phyloP scores from a whole-genome alignment of 768 basidiomycete species.

The Leucocoprinus birnbaumii region DNA sequence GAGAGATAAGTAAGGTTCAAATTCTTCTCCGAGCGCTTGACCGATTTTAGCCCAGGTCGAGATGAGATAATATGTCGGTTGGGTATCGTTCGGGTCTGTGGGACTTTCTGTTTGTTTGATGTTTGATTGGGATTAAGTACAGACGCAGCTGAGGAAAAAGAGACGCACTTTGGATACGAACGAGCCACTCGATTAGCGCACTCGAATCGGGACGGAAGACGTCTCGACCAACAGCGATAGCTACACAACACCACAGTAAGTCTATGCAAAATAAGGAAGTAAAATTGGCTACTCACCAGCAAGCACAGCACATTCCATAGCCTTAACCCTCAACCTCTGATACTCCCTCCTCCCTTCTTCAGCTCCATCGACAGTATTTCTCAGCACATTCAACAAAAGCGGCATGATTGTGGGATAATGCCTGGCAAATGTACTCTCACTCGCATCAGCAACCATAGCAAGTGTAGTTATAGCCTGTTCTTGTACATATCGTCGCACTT shows the following conservation, averaged over 20 bases:
- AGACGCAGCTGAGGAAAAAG: too few relatives aligned
- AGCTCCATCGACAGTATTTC: slow-evolving; percentile 48
- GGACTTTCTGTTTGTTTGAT: slow-evolving; percentile 48
- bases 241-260: slow-evolving; percentile 30
- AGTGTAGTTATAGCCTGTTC: slow-evolving; percentile 87
- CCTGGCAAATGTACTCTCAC: slow-evolving; percentile 76
- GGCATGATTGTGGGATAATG: slow-evolving; percentile 83
- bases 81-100: slow-evolving; percentile 67
- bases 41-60: slow-evolving; percentile 89
- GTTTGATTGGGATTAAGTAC: background rate
- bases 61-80: slow-evolving; percentile 73
- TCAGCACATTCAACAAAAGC: slow-evolving; percentile 69
- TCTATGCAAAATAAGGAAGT: background rate
- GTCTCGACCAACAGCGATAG: slow-evolving; percentile 83
- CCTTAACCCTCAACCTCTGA: slow-evolving; percentile 69
- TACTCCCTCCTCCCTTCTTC: slow-evolving; percentile 45
- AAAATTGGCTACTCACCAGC: slow-evolving; percentile 53
- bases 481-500: slow-evolving; percentile 65
- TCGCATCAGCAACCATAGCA: slow-evolving; percentile 87
- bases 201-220: slow-evolving; percentile 74
- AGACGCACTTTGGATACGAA: slow-evolving; percentile 73
- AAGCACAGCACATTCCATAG: slow-evolving; percentile 89
- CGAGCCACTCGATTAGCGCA: slow-evolving; percentile 67
- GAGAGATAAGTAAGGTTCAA: slow-evolving; percentile 81
- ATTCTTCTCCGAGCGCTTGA: slow-evolving; percentile 80